These are phyloP conservation scores for Boletus bicolor DNA, from an alignment of 768 basidiomycete genomes.

Conservation along the genomic window DNA sequence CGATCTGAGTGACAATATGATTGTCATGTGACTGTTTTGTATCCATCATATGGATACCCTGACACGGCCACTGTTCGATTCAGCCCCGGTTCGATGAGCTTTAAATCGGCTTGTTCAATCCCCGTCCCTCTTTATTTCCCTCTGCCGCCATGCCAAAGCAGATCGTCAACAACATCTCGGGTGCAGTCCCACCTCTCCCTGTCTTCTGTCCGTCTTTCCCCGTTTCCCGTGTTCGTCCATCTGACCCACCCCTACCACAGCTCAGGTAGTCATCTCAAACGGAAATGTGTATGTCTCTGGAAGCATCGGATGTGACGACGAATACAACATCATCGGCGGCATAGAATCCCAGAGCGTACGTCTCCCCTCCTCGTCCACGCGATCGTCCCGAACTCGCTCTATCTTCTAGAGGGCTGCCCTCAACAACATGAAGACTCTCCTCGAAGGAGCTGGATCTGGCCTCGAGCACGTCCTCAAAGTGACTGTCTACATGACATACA, in stretches of 20 bases:
- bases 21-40: no score
- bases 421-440: constrained; percentile 36
- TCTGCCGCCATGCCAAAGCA: constrained; percentile 27
- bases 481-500: constrained; percentile 38
- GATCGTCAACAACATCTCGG: constrained; percentile 22
- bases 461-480: constrained; percentile 40
- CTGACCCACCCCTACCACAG: constrained; percentile 13
- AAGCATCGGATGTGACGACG: constrained; percentile 34
- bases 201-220: constrained; percentile 29
- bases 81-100: no score
- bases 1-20: constrained; percentile 10
- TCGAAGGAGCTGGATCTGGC: constrained; percentile 37
- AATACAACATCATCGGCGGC: constrained; percentile 36
- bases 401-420: constrained; percentile 35
- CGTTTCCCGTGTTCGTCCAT: not conserved
- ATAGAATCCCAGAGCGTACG: constrained; percentile 38
- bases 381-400: not conserved
- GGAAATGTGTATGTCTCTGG: constrained; percentile 40
- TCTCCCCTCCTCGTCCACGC: not conserved
- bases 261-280: constrained; percentile 37
- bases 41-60: no score
- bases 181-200: constrained; percentile 35
- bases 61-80: no score
- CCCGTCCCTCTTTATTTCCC: not conserved
- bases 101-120: not conserved